Evolutionary conservation across 2,329 filamentous ascomycete species (phyloP).

Genomic region (Phialocephala subalpina): DNA sequence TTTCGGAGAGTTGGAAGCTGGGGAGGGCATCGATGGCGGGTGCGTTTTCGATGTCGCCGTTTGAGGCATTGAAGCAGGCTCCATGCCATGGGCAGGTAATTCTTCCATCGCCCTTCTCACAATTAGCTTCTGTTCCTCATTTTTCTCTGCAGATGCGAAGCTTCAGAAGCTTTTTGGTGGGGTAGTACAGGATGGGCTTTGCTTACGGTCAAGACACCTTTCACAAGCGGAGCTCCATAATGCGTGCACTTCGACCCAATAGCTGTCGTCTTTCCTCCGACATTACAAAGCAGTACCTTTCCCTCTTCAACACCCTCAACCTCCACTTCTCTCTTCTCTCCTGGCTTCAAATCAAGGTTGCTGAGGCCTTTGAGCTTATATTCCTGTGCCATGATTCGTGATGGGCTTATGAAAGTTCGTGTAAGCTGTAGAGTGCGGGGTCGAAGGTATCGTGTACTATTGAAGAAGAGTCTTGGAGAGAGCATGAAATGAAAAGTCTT

Average conservation of each 20-base stretch:
- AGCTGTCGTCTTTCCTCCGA: conserved; percentile 78
- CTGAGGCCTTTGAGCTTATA: conserved; percentile 80
- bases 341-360: conserved; percentile 76
- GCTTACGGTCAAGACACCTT: conserved; percentile 77
- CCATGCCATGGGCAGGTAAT: conserved; percentile 97
- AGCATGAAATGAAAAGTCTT: conserved; percentile 15
- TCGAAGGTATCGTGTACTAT: conserved; percentile 26
- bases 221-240: conserved; percentile 88
- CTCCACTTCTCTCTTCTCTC: conserved; percentile 88
- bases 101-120: conserved; percentile 66
- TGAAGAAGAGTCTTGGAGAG: conserved; percentile 15
- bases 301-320: conserved; percentile 87
- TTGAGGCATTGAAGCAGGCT: conserved; percentile 90
- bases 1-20: conserved; percentile 82
- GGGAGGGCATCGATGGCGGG: conserved; percentile 88
- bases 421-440: conserved; percentile 23
- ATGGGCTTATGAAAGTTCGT: conserved; percentile 33
- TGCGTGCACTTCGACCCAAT: conserved; percentile 87
- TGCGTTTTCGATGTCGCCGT: conserved; percentile 94
- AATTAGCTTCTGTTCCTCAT: background rate
- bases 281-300: conserved; percentile 87
- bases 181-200: background rate
- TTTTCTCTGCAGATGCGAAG: background rate
- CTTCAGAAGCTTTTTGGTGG: background rate
- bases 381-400: conserved; percentile 53